phyloP scores from a whole-genome alignment of 1,139 yeast genomes.

The Kodamaea derodonti region DNA sequence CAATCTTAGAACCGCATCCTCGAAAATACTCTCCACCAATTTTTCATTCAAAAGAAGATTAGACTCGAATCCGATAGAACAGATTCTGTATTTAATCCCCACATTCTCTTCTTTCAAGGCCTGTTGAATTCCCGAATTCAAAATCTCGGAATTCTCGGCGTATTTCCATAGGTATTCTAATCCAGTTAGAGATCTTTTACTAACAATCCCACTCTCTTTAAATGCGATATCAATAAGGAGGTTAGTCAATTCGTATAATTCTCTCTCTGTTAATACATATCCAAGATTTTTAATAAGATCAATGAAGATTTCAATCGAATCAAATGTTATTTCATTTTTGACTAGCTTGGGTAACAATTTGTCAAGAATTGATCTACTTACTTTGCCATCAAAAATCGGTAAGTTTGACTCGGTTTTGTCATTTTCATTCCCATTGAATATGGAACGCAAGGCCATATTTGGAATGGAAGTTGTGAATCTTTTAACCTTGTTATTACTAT shows the following conservation, averaged over 20 bases:
- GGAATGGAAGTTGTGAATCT: conserved; percentile 61
- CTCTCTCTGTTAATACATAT: conserved; percentile 37
- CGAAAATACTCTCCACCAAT: conserved; percentile 9
- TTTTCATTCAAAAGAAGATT: conserved; percentile 5
- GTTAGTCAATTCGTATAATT: conserved; percentile 33
- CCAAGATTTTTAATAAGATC: conserved; percentile 60
- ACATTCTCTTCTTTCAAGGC: conserved; percentile 7
- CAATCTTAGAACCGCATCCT: conserved; percentile 17
- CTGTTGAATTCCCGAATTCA: conserved; percentile 10
- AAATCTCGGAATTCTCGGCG: conserved; percentile 14
- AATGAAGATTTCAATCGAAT: conserved; percentile 59
- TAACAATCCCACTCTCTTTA: conserved; percentile 43
- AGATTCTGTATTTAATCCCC: conserved; percentile 10
- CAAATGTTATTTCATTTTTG: conserved; percentile 40
- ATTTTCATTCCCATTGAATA: conserved; percentile 34
- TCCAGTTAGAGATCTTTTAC: conserved; percentile 54
- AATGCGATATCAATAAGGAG: conserved; percentile 40
- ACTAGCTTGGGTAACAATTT: conserved; percentile 11
- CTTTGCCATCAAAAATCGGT: conserved; percentile 10
- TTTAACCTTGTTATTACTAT: conserved; percentile 20
- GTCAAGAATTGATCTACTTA: conserved; percentile 19
- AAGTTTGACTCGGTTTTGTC: neutral
- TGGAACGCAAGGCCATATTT: conserved; percentile 66
- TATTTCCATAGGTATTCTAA: conserved; percentile 45
- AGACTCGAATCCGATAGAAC: conserved; percentile 10